Base-by-base conservation (phyloP, 2,329 filamentous ascomycete species). In the Fusarium subtropicale region DNA sequence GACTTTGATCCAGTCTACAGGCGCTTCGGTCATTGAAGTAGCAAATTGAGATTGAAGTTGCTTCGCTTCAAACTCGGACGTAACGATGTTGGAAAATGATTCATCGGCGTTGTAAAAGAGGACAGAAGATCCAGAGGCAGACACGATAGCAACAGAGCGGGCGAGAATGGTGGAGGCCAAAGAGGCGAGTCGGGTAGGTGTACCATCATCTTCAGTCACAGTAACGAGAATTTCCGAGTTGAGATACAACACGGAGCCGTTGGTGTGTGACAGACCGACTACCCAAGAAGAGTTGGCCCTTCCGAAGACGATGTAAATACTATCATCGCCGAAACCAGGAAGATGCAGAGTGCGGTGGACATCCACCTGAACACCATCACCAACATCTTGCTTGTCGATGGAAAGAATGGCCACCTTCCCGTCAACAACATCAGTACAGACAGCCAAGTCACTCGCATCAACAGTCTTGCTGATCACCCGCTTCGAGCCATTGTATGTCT, bases 401-500 rank as follows among this genome's bases (percentile, higher is more conserved):
- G 24, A 39, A 13, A 39, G 22, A 4, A 52, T n/a, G 15, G 24
- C 18, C 12, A 52, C 20, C 10, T 39, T 52, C 2, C 48, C 48
- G 2, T 52, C 24, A 20, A 39, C 12, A 16, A 39, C 13, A 11
- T 10, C 12, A 16, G 48, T 34, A 9, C 9, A n/a, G 2, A 52
- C 24, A 22, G 24, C 24, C 11, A 39, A 1, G 4, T 30, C 24
- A 2, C 13, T 39, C 5, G 24, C 34, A 39, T 52, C 26, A 4
- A 52, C 12, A 4, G 2, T 22, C 24, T 39, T 52, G n/a, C 24
- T 52, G 34, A 52, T 52, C 2, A 36, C 26, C 15, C 48, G 48
- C 24, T 52, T 52, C 8, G 48, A 52, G 7, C 33, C 48, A 39
- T 52, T 52, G 26, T 52, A 52, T 36, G 36, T 52, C 8, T 52